Conservation (phyloP, 176 grass and related monocot genomes). For the Aechmea fasciata region DNA sequence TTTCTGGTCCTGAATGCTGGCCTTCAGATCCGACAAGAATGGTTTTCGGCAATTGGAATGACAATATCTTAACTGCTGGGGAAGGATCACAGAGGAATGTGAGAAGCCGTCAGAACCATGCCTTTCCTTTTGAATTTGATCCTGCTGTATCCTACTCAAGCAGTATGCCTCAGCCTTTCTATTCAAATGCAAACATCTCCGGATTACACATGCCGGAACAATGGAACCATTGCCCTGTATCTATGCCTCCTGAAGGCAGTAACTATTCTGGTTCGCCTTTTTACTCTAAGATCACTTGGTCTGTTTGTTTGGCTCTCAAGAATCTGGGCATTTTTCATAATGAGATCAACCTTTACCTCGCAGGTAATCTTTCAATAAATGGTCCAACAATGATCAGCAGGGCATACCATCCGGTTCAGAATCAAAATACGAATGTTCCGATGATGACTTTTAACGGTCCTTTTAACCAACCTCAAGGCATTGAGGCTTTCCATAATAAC, state of each 20-base stretch:
- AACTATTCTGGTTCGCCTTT: slow-evolving; percentile 29
- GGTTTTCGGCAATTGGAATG: neutral
- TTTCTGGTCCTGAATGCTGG: neutral
- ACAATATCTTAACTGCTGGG: neutral
- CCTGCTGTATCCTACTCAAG: neutral
- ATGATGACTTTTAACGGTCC: slow-evolving; percentile 22
- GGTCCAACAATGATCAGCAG: neutral
- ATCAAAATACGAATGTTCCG: slow-evolving; percentile 26
- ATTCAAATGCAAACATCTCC: slow-evolving; percentile 25
- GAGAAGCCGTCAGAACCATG: slow-evolving; percentile 26
- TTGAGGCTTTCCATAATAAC: slow-evolving; percentile 19
- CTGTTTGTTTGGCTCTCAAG: slow-evolving; percentile 6
- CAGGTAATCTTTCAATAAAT: no score
- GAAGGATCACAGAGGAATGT: slow-evolving; percentile 59
- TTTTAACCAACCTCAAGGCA: slow-evolving; percentile 4
- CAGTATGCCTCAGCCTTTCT: slow-evolving; percentile 1
- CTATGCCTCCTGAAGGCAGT: neutral
- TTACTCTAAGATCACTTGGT: neutral
- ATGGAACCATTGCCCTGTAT: slow-evolving; percentile 23
- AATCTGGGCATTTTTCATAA: neutral
- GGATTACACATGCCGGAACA: slow-evolving; percentile 9
- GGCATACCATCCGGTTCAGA: slow-evolving; percentile 13
- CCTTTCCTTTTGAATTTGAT: no score
- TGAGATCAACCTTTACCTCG: neutral
- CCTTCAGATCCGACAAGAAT: slow-evolving; percentile 13